phyloP scores from a whole-genome alignment of 164 flowering plant genomes.

The Stephania yunnanensis region DNA sequence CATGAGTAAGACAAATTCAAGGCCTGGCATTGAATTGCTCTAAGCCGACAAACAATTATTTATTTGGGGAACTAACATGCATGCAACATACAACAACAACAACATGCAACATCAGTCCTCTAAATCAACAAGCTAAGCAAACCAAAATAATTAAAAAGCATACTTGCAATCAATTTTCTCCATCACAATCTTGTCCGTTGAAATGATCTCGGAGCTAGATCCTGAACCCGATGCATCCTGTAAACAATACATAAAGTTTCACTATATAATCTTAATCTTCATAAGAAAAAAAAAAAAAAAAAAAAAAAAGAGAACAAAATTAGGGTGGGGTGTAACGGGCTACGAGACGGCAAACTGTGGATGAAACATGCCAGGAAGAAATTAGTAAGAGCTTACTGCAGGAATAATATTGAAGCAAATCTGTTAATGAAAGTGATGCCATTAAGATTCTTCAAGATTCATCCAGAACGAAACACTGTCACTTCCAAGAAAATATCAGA shows the following conservation, averaged over 20 bases:
- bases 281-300: not conserved
- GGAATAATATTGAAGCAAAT: not conserved
- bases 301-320: not conserved
- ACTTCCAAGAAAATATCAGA: not conserved
- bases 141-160: not conserved
- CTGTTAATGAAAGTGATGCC: not conserved
- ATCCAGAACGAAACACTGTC: not conserved
- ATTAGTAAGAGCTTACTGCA: not conserved
- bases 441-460: not conserved
- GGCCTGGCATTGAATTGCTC: not conserved
- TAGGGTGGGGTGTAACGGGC: not conserved
- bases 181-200: constrained; percentile 18
- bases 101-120: not conserved
- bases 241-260: constrained; percentile 8
- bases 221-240: constrained; percentile 38
- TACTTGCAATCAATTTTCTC: constrained; percentile 31
- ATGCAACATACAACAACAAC: too few species aligned
- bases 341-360: not conserved
- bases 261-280: not conserved
- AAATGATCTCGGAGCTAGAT: constrained; percentile 26
- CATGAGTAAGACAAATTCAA: not conserved
- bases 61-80: not conserved
- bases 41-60: not conserved
- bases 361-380: not conserved
- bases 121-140: not conserved